Conservation (phyloP, 352 stramenopile species). For the Pythium grandisporangium region DNA sequence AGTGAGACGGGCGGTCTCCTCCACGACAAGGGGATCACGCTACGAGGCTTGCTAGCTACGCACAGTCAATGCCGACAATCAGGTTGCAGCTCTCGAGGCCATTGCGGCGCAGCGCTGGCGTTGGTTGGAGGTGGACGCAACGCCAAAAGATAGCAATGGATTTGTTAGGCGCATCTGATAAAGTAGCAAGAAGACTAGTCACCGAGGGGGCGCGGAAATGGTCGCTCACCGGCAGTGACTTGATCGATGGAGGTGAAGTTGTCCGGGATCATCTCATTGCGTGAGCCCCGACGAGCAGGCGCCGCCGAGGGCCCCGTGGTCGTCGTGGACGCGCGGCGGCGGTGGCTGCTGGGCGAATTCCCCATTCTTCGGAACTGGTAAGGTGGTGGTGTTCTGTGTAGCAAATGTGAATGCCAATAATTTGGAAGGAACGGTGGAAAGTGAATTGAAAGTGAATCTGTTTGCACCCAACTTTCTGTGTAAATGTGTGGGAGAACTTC, state of each 20-base stretch:
- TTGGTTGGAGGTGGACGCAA: too few species aligned
- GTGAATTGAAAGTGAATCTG: too few species aligned
- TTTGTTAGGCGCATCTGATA: too few species aligned
- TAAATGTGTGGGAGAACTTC: too few species aligned
- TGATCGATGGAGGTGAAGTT: slow-evolving; percentile 59
- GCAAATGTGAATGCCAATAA: too few species aligned
- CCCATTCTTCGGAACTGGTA: too few species aligned
- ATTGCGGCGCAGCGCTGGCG: slow-evolving; percentile 51
- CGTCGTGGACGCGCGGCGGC: slow-evolving; percentile 17
- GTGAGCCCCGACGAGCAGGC: slow-evolving; percentile 8
- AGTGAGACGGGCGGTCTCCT: background rate
- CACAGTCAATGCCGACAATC: slow-evolving; percentile 83
- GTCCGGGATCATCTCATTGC: slow-evolving; percentile 51
- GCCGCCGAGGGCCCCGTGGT: slow-evolving; percentile 28
- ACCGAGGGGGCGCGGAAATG: too few species aligned
- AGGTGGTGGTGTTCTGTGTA: too few species aligned
- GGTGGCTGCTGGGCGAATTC: slow-evolving; percentile 14
- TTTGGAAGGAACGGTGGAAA: too few species aligned
- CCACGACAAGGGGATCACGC: background rate
- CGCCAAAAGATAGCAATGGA: too few species aligned
- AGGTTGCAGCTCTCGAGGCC: slow-evolving; percentile 83
- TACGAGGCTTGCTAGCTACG: slow-evolving; percentile 5
- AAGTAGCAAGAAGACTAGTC: too few species aligned
- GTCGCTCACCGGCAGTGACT: slow-evolving; percentile 31
- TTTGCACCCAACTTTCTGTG: too few species aligned